Evolutionary conservation across 164 flowering plant genomes (phyloP), one percentile per base, ranked within the genome.

Genomic region (Nymphaea thermarum): DNA sequence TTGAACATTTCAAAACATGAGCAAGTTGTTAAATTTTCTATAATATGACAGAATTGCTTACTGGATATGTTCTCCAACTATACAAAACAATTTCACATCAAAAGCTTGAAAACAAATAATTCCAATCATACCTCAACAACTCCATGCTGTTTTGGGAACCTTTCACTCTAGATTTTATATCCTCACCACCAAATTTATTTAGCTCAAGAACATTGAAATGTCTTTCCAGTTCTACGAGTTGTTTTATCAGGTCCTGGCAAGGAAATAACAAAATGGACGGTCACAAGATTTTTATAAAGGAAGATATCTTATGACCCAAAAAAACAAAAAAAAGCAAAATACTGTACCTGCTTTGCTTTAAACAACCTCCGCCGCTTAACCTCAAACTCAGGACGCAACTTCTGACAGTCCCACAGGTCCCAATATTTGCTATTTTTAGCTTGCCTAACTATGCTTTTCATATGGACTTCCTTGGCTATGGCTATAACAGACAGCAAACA

Each of bases 131-230:
- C 98, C 98, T 88, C 70, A 94, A 79, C 66, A 82, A 73, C 16
- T 79, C 83, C 73, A 66, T 71, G 76, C 77, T 70, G 71, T 74
- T 78, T 43, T 66, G 77, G 25, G 67, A 69, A 65, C 66, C 74
- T 80, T 80, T 67, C 75, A 71, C 75, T 74, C 65, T 71, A 69
- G 62, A 72, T 64, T 43, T 44, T 59, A 82, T 84, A 43, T 47
- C 71, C 47, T 63, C 71, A 4, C 82, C 88, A 73, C 91, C 86
- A 81, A 87, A 94, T 69, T 78, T 85, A 71, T 87, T 79, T 16
- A 91, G 76, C 80, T 94, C 99, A 70, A 91, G 79, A 53, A 79
- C 62, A 76, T 94, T 90, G 73, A 94, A 94, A 82, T 94, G 96
- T 78, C 87, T 87, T 75, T 91, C 96, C 75, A 94, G 70, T 65